These are phyloP conservation scores for Alternaria metachromatica DNA, from an alignment of 2,329 filamentous ascomycete genomes.

Conservation along the genomic window DNA sequence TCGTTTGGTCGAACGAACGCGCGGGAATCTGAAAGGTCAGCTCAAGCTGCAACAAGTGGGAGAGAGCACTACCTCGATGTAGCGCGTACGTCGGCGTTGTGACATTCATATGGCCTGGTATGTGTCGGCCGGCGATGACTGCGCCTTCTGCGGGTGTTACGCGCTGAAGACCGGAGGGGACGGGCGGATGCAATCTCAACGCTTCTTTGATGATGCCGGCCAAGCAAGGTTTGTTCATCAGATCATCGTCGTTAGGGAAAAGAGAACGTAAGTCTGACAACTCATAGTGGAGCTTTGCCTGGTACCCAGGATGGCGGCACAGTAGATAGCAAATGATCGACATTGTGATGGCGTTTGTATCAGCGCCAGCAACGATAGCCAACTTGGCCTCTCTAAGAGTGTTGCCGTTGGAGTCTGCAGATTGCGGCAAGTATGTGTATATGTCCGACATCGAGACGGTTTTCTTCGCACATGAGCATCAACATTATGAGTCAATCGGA, in stretches of 20 bases:
- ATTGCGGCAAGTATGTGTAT: conserved; percentile 19
- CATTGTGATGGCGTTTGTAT: conserved; percentile 59
- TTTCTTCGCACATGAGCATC: conserved; percentile 12
- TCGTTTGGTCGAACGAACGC: conserved; percentile 20
- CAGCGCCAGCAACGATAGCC: conserved; percentile 51
- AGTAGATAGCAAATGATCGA: conserved; percentile 60
- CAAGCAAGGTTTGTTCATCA: not conserved
- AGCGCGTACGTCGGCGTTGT: conserved; percentile 20
- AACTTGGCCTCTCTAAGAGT: conserved; percentile 18
- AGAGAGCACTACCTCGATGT: conserved; percentile 7
- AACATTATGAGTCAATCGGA: not conserved
- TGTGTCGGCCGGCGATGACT: conserved; percentile 18
- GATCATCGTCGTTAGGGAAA: conserved; percentile 8
- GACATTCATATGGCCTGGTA: conserved; percentile 31
- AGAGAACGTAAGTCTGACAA: conserved; percentile 3
- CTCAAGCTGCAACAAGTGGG: not conserved
- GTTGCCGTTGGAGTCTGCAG: conserved; percentile 1
- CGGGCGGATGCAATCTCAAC: conserved; percentile 24
- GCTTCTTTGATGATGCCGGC: conserved; percentile 30
- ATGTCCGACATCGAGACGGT: conserved; percentile 9
- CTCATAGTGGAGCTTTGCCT: conserved; percentile 18
- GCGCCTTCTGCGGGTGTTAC: conserved; percentile 32
- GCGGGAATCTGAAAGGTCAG: conserved; percentile 10
- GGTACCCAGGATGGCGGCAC: conserved; percentile 48
- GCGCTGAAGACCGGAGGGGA: conserved; percentile 27